Evolutionary conservation across 768 basidiomycete species (phyloP).

Genomic region (Gelatoporia subvermispora): DNA sequence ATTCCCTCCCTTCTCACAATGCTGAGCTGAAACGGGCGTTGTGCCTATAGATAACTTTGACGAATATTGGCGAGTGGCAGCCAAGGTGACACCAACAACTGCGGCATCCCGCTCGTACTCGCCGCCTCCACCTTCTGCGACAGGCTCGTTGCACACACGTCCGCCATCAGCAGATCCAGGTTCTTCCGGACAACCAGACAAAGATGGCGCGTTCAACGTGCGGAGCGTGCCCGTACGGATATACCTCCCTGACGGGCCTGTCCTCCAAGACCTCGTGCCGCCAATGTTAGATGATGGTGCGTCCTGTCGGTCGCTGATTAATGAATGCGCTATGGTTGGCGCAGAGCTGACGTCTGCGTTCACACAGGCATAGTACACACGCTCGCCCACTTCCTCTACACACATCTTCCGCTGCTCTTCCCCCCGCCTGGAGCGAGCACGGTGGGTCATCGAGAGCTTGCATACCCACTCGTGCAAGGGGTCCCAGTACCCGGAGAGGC

Average conservation of each 20-base stretch:
- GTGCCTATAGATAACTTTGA: conserved; percentile 82
- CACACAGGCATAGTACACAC: conserved; percentile 64
- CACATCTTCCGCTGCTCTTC: conserved; percentile 79
- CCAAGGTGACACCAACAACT: conserved; percentile 87
- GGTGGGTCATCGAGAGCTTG: conserved; percentile 41
- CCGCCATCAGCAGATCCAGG: conserved; percentile 62
- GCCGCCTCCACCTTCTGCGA: conserved; percentile 42
- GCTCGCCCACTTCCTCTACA: conserved; percentile 60
- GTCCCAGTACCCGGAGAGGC: conserved; percentile 77
- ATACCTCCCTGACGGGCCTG: conserved; percentile 86
- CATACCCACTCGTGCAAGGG: conserved; percentile 81
- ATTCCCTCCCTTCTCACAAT: neutral
- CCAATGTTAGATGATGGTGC: conserved; percentile 75
- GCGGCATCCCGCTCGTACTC: conserved; percentile 56
- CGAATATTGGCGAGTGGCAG: conserved; percentile 88
- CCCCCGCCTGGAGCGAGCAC: conserved; percentile 33
- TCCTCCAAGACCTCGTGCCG: conserved; percentile 84
- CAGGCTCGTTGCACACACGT: conserved; percentile 58
- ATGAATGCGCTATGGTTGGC: neutral
- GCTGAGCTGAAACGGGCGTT: neutral
- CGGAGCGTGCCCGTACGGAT: conserved; percentile 86
- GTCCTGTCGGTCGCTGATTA: conserved; percentile 25
- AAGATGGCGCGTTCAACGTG: conserved; percentile 83
- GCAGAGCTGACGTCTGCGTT: conserved; percentile 10
- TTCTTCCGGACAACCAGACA: conserved; percentile 40